Evolutionary conservation across 441 rosid species (phyloP), one percentile per base, ranked within the genome.

Genomic region (Melastoma candidum): DNA sequence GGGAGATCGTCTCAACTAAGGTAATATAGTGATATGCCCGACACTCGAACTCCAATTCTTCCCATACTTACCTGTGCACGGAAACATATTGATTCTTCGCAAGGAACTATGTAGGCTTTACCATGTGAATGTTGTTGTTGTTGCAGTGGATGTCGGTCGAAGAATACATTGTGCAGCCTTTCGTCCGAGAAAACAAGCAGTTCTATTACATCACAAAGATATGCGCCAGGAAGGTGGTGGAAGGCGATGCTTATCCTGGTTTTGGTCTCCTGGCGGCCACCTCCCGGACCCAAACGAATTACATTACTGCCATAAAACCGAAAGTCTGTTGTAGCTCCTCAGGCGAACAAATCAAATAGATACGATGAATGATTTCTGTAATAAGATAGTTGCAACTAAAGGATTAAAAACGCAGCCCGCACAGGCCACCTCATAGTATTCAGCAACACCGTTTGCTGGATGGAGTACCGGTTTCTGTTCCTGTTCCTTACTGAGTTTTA

Each of bases 81-180:
- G 44, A 14, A 12, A 0, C 41, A 13, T 4, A 3, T 29, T 0
- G 1, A 0, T 52, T 36, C 26, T 12, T 36, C 8, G 26, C 36
- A 52, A 10, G 11, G 32, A 50, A 1, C n/a, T 50, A 17, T 50
- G 10, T 50, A 50, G 1, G 12, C 2, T 9, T 52, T 32, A 14
- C 36, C 36, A 29, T 29, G 8, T 56, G n/a, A 39, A 22, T 56
- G 0, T 32, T 17, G 22, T 17, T 17, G 22, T 17, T 17, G 32
- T 46, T 12, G 26, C 49, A 53, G 12, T 22, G 47, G 90, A 87
- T 87, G 86, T 61, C 72, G 2, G 52, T 79, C 8, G 68, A 75
- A 43, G 85, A 80, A 2, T 84, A 78, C 48, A 81, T 74, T 48
- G 59, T 61, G 1, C 93, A 87, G 41, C 67, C 71, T 1, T 82